These are phyloP conservation scores for Penicillium sp. DNA, from an alignment of 2,329 filamentous ascomycete genomes.

Conservation along the genomic window DNA sequence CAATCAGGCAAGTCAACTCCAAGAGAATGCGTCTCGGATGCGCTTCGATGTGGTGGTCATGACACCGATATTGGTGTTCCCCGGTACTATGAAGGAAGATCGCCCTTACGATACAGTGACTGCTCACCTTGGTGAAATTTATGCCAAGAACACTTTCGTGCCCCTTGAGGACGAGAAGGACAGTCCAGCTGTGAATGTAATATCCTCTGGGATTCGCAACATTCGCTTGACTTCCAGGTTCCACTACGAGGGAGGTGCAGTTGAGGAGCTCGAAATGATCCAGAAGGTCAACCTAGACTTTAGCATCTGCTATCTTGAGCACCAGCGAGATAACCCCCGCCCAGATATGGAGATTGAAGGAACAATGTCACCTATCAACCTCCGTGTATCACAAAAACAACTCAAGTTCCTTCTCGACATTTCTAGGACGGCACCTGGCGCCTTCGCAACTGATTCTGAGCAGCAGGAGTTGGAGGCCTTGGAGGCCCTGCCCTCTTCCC, in stretches of 20 bases:
- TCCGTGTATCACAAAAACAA: constrained; percentile 88
- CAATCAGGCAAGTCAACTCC: constrained; percentile 89
- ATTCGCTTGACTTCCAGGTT: constrained; percentile 89
- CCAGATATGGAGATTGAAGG: constrained; percentile 93
- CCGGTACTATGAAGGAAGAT: constrained; percentile 73
- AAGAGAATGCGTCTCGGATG: constrained; percentile 86
- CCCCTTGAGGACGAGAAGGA: constrained; percentile 77
- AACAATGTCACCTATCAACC: constrained; percentile 89
- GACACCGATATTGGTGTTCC: constrained; percentile 96
- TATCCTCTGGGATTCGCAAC: constrained; percentile 89
- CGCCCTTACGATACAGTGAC: constrained; percentile 81
- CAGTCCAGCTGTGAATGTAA: constrained; percentile 80
- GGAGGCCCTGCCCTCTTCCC: constrained; percentile 69
- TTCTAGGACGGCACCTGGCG: constrained; percentile 82
- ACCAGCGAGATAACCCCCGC: constrained; percentile 74
- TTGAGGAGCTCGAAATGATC: constrained; percentile 93
- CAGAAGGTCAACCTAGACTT: constrained; percentile 96
- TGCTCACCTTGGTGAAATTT: constrained; percentile 95
- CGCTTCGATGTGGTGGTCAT: constrained; percentile 93
- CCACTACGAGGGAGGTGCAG: constrained; percentile 72
- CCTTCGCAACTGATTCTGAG: constrained; percentile 77
- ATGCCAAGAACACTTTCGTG: constrained; percentile 90
- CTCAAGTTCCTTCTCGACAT: constrained; percentile 88
- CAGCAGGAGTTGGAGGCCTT: constrained; percentile 75
- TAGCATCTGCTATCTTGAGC: constrained; percentile 88